Evolutionary conservation across 1,284 basidiomycete genomes (phyloP), one percentile per base, ranked within the genome.

Genomic region (Fistulina hepatica): DNA sequence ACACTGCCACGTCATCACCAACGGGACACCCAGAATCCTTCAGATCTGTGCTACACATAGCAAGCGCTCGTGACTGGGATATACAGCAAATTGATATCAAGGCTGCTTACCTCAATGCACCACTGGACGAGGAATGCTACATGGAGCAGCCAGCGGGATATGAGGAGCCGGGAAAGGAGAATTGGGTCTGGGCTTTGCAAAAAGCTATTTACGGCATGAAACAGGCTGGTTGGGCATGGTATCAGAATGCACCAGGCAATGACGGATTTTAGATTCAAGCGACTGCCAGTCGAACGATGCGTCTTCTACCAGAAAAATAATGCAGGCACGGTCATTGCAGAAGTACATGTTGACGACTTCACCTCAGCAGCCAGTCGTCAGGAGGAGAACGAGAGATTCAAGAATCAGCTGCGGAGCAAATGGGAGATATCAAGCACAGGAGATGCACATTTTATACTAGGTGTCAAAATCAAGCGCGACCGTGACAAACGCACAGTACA

Each of bases 141-240:
- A 51, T 63, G 46, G 35, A 51, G n/a, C 57, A 59, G 30, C 59
- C 56, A 0, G 31, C 46, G 8, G 58, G 55, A 6, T 61, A 61
- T 39, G 49, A 50, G 21, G 55, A 55, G 20, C 33, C 27, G 1
- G 47, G 49, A 0, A 49, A 51, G 19, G 46, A 52, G 40, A 36
- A 49, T 35, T 43, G 42, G 44, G 52, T 56, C 9, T 52, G 52
- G 45, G 36, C 45, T 15, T 24, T 34, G 4, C 16, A 54, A 16
- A 52, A 54, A 13, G 49, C 55, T 0, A 45, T 68, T 1, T 69
- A 68, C 42, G 63, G 65, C 0, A 56, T 67, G 44, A 63, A 62
- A 44, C 64, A 67, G 40, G 52, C 45, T 6, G 45, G 54, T 2
- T 47, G 49, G 0, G 46, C 52, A 6, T 67, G 64, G 64, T 62